Evolutionary conservation across 1,284 basidiomycete genomes (phyloP), one percentile per base, ranked within the genome.

Genomic region (Ganoderma boninense): DNA sequence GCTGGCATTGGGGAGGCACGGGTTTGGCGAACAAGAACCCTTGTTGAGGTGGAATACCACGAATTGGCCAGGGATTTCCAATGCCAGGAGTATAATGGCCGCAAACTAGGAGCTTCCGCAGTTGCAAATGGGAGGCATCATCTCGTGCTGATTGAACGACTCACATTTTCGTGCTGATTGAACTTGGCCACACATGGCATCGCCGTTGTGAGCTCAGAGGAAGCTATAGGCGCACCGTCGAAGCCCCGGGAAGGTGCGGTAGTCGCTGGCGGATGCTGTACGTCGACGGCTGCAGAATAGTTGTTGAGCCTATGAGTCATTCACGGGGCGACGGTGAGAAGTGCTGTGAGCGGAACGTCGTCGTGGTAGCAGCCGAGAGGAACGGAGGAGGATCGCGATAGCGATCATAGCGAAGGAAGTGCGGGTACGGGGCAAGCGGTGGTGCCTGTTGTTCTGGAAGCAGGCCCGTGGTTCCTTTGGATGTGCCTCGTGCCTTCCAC

Each of bases 381-480:
- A 26, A 62, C 46, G 67, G 32, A 57, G 54, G 13, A 35, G 56
- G 72, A 73, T 73, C 72, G 72, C 72, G 72, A 73, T 73, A 69
- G 64, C 59, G 46, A 66, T 71, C 61, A 38, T 71, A 69, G 66
- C 56, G 62, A 49, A 35, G 57, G 64, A 65, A 69, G 66, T 43
- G 14, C 49, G 59, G 52, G 60, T 38, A 29, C 38, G 65, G 62
- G 62, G 65, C 56, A 66, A 66, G 56, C n/a, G 54, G 56, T n/a
- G 26, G 65, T 68, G 54, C 66, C 23, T 38, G 66, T 63, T 32
- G 62, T 73, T 73, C 72, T 67, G 62, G 54, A 60, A 66, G 59
- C 69, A 61, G 67, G 60, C 61, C 61, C 20, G 43, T 62, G 69
- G 60, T 65, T 66, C 61, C 20, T 59, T 64, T 35, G 32, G 44